Evolutionary conservation across 1,284 basidiomycete genomes (phyloP).

Genomic region (Moesziomyces aphidis): DNA sequence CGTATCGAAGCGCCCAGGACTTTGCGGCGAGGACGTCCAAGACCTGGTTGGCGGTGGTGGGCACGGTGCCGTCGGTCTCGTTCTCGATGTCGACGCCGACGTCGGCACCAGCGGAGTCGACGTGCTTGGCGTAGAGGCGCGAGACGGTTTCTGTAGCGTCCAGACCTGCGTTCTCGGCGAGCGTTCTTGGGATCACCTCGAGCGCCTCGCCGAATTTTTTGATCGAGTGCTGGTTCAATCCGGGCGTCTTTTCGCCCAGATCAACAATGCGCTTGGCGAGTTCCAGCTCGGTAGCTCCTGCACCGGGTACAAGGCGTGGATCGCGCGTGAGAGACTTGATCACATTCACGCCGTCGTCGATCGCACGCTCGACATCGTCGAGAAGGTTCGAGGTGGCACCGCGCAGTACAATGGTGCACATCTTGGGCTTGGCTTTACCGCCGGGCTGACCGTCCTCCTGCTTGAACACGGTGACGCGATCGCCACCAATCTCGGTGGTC

Average conservation of each 20-base stretch:
- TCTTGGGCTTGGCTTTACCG: conserved; percentile 64
- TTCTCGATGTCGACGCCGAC: conserved; percentile 88
- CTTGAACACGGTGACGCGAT: conserved; percentile 94
- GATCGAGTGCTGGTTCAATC: conserved; percentile 93
- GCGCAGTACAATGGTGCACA: conserved; percentile 66
- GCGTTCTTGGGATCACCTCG: conserved; percentile 90
- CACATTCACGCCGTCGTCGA: conserved; percentile 97
- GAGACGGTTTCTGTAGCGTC: conserved; percentile 93
- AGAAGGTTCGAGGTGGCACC: conserved; percentile 94
- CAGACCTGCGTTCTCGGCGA: conserved; percentile 96
- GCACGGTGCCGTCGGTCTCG: conserved; percentile 53
- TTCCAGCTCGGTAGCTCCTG: conserved; percentile 93
- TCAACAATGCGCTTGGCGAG: conserved; percentile 83
- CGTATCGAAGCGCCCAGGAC: conserved; percentile 86
- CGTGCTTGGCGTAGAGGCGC: conserved; percentile 87
- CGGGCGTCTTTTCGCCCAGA: conserved; percentile 89
- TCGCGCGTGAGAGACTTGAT: conserved; percentile 95
- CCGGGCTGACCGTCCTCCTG: conserved; percentile 72
- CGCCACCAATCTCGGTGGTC: conserved; percentile 95
- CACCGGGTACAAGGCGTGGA: conserved; percentile 88
- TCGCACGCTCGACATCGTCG: conserved; percentile 93
- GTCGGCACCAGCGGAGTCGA: conserved; percentile 71
- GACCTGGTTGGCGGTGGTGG: conserved; percentile 50
- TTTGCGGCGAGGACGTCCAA: conserved; percentile 86
- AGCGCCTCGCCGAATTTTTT: conserved; percentile 89